Percentiles rank a stretch among this genome's conserved stretches.
phyloP scores from a whole-genome alignment of 2,329 filamentous ascomycete species.

The Phialophora expanda region DNA sequence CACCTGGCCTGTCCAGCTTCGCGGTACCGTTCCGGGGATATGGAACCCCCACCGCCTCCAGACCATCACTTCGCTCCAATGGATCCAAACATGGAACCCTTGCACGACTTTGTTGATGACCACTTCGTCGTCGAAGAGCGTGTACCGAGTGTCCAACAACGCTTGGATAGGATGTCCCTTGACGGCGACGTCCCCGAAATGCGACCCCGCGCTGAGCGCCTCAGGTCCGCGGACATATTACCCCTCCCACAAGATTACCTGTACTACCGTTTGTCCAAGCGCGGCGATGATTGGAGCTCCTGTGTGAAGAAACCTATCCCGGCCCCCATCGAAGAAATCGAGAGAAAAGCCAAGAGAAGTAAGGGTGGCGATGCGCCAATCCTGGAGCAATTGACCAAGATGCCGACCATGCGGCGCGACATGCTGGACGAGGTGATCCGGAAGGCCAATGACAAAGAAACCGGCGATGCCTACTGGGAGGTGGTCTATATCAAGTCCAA shows the following conservation, averaged over 20 bases:
- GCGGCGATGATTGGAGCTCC: constrained; percentile 31
- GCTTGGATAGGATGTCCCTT: constrained; percentile 29
- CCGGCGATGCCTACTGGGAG: constrained; percentile 29
- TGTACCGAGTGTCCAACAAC: constrained; percentile 28
- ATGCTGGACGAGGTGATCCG: constrained; percentile 28
- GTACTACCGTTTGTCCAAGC: constrained; percentile 31
- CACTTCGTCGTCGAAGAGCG: constrained; percentile 25
- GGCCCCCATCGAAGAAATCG: constrained; percentile 31
- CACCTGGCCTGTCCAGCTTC: constrained; percentile 31
- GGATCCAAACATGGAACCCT: constrained; percentile 17
- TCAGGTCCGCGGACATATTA: constrained; percentile 12
- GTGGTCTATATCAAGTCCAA: constrained; percentile 34
- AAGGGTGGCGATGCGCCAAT: constrained; percentile 28
- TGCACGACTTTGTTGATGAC: constrained; percentile 19
- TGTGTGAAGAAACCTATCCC: constrained; percentile 22
- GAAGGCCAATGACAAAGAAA: constrained; percentile 28
- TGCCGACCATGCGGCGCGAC: constrained; percentile 28
- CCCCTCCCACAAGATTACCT: constrained; percentile 30
- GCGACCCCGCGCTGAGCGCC: constrained; percentile 23
- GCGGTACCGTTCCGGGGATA: constrained; percentile 13
- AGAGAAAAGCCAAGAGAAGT: constrained; percentile 28
- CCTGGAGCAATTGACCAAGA: constrained; percentile 29
- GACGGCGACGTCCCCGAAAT: constrained; percentile 25
- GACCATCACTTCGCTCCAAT: constrained; percentile 28
- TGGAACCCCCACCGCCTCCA: constrained; percentile 33